Evolutionary conservation across 768 basidiomycete genomes (phyloP).

Genomic region (Lactarius psammicola): DNA sequence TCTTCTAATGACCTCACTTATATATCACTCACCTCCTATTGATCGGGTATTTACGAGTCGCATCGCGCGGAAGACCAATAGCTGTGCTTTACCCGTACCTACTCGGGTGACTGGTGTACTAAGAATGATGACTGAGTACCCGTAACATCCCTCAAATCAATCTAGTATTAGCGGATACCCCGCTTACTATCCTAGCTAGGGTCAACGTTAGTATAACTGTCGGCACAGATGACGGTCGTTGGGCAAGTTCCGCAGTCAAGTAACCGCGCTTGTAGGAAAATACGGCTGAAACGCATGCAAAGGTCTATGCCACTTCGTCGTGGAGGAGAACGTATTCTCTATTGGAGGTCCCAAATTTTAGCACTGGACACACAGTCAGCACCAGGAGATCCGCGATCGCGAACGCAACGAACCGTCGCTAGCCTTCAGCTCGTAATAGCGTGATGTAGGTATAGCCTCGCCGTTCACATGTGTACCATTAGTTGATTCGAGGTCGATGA

Average conservation of each 20-base stretch:
- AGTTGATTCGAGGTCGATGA: constrained; percentile 98
- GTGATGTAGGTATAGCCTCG: constrained; percentile 74
- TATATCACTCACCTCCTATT: not conserved
- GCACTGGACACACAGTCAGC: constrained; percentile 46
- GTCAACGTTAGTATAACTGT: not conserved
- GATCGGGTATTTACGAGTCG: not conserved
- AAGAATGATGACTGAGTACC: not conserved
- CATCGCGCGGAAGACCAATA: not conserved
- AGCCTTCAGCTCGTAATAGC: constrained; percentile 81
- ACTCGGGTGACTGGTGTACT: too few relatives aligned
- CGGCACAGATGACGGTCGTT: not conserved
- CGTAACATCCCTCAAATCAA: not conserved
- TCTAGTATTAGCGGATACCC: not conserved
- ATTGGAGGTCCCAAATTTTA: constrained; percentile 80
- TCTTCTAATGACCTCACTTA: not conserved
- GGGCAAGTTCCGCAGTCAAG: not conserved
- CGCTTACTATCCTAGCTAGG: not conserved
- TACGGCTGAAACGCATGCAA: not conserved
- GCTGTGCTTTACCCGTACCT: not conserved
- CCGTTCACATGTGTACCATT: constrained; percentile 94
- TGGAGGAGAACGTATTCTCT: constrained; percentile 85
- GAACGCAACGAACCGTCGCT: constrained; percentile 62
- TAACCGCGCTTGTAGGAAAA: not conserved
- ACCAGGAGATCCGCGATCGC: constrained; percentile 12
- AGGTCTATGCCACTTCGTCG: constrained; percentile 53